Evolutionary conservation across 2,329 filamentous ascomycete species (phyloP).

Genomic region (Cadophora sp.): DNA sequence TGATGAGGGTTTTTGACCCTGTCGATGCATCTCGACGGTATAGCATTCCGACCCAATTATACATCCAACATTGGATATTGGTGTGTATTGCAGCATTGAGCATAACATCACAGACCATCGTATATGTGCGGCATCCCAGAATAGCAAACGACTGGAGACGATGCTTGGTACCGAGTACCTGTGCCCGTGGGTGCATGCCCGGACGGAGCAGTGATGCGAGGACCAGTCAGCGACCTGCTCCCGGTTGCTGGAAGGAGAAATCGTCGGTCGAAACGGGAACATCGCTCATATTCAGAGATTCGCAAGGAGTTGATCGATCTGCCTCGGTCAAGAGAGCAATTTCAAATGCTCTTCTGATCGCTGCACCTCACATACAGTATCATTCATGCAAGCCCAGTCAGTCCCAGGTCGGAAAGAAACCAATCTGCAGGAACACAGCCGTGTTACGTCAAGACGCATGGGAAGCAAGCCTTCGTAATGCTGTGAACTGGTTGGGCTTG

Average conservation of each 20-base stretch:
- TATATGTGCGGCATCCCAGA: conserved; percentile 11
- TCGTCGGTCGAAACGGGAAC: conserved; percentile 10
- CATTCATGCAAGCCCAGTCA: conserved; percentile 10
- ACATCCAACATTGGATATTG: conserved; percentile 10
- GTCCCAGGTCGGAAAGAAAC: conserved; percentile 7
- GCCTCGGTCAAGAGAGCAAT: background rate
- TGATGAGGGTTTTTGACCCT: background rate
- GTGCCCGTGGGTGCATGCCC: conserved; percentile 14
- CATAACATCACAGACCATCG: conserved; percentile 5
- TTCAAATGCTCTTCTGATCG: background rate
- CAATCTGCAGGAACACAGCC: conserved; percentile 23
- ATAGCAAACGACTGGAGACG: background rate
- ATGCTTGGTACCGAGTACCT: background rate
- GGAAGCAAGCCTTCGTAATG: background rate
- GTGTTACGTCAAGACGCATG: conserved; percentile 11
- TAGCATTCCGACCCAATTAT: conserved; percentile 4
- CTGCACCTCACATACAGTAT: background rate
- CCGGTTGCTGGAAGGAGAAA: background rate
- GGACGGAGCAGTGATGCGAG: background rate
- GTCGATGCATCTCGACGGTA: conserved; percentile 12
- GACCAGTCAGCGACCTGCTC: background rate
- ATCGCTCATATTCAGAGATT: conserved; percentile 18
- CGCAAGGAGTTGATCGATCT: conserved; percentile 16
- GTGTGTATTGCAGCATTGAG: conserved; percentile 16
- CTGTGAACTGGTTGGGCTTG: background rate